phyloP scores from a whole-genome alignment of 1,139 yeast species.

The Sugiyamaella japonica region DNA sequence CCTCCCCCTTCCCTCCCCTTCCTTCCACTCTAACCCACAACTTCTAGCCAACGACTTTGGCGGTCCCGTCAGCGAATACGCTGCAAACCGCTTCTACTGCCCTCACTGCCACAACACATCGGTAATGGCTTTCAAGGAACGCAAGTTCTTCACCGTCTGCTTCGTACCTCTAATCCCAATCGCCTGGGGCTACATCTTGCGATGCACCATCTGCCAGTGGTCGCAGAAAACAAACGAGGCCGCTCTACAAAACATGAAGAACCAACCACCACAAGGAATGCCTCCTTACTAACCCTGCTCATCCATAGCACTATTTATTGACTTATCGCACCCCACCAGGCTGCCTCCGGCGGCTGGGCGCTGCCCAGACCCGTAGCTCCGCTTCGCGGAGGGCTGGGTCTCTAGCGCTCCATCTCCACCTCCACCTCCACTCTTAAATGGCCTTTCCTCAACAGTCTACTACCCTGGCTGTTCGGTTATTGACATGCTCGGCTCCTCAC shows the following conservation, averaged over 20 bases:
- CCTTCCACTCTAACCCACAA: too few relatives aligned
- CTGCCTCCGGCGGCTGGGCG: background rate
- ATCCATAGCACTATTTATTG: background rate
- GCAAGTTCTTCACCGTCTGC: conserved; percentile 50
- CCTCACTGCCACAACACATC: conserved; percentile 45
- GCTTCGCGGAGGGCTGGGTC: background rate
- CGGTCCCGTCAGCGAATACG: conserved; percentile 32
- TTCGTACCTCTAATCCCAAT: conserved; percentile 51
- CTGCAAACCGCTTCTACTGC: conserved; percentile 35
- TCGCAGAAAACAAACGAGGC: conserved; percentile 44
- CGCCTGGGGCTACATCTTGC: conserved; percentile 47
- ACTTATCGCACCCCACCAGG: background rate
- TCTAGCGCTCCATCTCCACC: too few relatives aligned
- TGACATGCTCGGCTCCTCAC: too few relatives aligned
- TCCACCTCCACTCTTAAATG: too few relatives aligned
- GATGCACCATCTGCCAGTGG: conserved; percentile 50
- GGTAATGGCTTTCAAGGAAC: conserved; percentile 46
- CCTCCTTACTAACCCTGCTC: too few relatives aligned
- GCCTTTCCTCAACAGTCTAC: too few relatives aligned
- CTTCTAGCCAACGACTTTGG: conserved; percentile 33
- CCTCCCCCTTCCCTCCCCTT: too few relatives aligned
- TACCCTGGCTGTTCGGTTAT: too few relatives aligned
- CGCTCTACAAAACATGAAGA: conserved; percentile 41
- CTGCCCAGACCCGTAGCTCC: background rate
- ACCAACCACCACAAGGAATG: conserved; percentile 4